phyloP scores from a whole-genome alignment of 176 grass and related monocot genomes.

The Lolium multiflorum region DNA sequence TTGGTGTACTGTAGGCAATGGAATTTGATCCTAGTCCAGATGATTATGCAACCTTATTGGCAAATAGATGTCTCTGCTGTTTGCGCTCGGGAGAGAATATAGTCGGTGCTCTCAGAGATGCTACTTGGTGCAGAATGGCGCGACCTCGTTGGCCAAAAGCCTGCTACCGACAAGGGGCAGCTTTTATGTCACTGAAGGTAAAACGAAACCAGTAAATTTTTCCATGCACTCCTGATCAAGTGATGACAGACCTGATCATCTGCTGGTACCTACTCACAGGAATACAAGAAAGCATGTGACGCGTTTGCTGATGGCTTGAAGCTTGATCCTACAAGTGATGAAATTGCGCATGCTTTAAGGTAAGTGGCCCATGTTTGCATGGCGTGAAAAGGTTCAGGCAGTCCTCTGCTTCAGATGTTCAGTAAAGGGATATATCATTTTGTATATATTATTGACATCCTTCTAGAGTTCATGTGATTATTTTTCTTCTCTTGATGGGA shows the following conservation, averaged over 20 bases:
- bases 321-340: conserved; percentile 1
- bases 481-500: neutral
- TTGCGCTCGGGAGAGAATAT: neutral
- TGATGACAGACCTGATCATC: neutral
- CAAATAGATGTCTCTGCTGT: neutral
- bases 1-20: neutral
- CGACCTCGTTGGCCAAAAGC: conserved; percentile 17
- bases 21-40: conserved; percentile 1
- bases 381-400: neutral
- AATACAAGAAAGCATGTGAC: neutral
- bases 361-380: neutral
- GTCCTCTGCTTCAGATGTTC: neutral
- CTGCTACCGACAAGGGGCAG: conserved; percentile 12
- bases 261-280: neutral
- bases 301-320: conserved; percentile 23
- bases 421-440: neutral
- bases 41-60: neutral
- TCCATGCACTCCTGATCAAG: conserved; percentile 6
- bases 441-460: neutral
- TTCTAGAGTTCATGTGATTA: neutral
- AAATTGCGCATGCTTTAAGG: conserved; percentile 11
- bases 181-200: conserved; percentile 21
- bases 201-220: neutral
- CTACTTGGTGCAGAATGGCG: neutral
- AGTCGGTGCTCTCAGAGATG: neutral